Conservation (phyloP, 2,329 filamentous ascomycete species). For the Pseudocercospora fuligena region DNA sequence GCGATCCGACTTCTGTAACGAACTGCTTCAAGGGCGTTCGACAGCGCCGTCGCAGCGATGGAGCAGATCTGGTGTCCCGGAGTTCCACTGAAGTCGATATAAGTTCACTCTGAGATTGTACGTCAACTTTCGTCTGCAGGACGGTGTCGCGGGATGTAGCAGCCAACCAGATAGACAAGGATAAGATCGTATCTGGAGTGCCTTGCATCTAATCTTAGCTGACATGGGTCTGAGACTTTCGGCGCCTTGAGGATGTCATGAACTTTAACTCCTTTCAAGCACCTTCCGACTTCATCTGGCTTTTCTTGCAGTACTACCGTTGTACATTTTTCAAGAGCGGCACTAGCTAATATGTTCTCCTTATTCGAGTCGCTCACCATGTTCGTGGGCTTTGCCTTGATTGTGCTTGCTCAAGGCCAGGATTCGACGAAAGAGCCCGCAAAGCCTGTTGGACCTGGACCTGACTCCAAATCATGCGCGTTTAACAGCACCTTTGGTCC, state of each 20-base stretch:
- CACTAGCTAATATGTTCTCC: neutral
- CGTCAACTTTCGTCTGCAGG: neutral
- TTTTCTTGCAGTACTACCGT: neutral
- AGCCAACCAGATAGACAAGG: neutral
- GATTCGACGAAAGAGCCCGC: neutral
- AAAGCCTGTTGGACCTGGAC: neutral
- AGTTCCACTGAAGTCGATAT: neutral
- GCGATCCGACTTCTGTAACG: neutral
- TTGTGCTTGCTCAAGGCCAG: neutral
- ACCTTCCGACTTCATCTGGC: neutral
- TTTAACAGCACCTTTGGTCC: constrained; percentile 16
- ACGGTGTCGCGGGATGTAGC: neutral
- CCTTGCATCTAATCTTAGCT: neutral
- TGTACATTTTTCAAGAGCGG: neutral
- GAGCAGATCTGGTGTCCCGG: neutral
- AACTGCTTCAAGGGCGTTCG: neutral
- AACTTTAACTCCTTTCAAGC: neutral
- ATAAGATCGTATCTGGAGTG: neutral
- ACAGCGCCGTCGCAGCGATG: neutral
- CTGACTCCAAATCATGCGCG: constrained; percentile 6
- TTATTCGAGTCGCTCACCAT: neutral
- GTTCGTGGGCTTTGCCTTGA: neutral
- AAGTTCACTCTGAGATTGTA: neutral
- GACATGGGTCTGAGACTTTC: neutral
- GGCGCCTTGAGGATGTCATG: neutral